phyloP scores from a whole-genome alignment of 306 rosid species.

The Hippophae rhamnoides region DNA sequence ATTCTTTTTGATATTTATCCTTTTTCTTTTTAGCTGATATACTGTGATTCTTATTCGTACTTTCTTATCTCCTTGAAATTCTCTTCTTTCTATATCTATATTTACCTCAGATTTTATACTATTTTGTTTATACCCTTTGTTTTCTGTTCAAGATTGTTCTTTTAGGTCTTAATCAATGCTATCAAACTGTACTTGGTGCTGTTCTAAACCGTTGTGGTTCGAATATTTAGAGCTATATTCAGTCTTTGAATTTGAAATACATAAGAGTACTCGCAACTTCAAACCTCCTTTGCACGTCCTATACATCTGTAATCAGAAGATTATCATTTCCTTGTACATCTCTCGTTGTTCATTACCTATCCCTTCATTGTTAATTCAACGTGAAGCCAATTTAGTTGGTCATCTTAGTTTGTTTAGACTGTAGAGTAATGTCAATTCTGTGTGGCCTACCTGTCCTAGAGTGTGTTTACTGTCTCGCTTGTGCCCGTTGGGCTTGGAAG shows the following conservation, averaged over 20 bases:
- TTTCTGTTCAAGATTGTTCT: not conserved
- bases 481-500: slow-evolving; percentile 94
- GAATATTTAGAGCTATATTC: not conserved
- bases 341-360: not conserved
- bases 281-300: not conserved
- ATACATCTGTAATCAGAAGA: not conserved
- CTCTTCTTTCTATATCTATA: too few species aligned
- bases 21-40: too few species aligned
- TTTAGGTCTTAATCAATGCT: too few species aligned
- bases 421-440: slow-evolving; percentile 56
- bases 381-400: not conserved
- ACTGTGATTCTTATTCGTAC: too few species aligned
- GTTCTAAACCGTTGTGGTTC: too few species aligned
- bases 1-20: too few species aligned
- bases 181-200: not conserved
- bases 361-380: not conserved
- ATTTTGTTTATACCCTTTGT: too few species aligned
- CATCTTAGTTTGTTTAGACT: slow-evolving; percentile 18
- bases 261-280: not conserved
- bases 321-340: not conserved
- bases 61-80: not conserved
- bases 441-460: slow-evolving; percentile 75
- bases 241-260: not conserved
- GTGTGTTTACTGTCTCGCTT: slow-evolving; percentile 84
- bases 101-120: too few species aligned